phyloP scores from a whole-genome alignment of 352 stramenopile species.

The Thalassiosira mediterranea region DNA sequence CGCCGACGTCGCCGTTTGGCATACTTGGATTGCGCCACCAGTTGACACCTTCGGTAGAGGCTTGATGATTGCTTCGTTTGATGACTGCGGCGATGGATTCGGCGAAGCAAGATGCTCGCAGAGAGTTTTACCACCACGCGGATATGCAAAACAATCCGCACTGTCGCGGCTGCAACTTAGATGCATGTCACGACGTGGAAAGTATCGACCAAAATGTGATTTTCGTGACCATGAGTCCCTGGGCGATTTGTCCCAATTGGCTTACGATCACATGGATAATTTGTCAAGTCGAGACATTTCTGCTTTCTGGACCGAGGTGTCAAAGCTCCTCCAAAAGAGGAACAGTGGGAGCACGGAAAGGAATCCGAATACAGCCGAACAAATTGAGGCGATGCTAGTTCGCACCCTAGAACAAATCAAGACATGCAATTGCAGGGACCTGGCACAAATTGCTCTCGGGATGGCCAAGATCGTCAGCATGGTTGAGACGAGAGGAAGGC shows the following conservation, averaged over 20 bases:
- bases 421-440: not conserved
- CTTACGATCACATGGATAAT: not conserved
- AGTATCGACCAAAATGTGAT: too few species aligned
- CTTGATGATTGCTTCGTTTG: too few species aligned
- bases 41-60: too few species aligned
- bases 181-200: too few species aligned
- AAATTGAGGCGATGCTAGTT: not conserved
- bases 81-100: too few species aligned
- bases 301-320: conserved; percentile 5
- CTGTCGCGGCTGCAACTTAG: too few species aligned
- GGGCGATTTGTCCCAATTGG: not conserved
- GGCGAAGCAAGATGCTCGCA: too few species aligned
- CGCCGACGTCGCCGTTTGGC: not conserved
- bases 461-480: conserved; percentile 6
- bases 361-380: not conserved
- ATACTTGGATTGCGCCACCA: too few species aligned
- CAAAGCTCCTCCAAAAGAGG: not conserved
- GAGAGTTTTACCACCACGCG: too few species aligned
- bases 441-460: not conserved
- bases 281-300: not conserved
- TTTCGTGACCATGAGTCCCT: not conserved
- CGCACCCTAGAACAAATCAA: not conserved
- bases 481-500: not conserved
- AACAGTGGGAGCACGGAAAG: not conserved
- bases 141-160: too few species aligned